A percentile compares a stretch with the other conserved stretches of the same genome.
Evolutionary conservation across 2,329 filamentous ascomycete species (phyloP).

Genomic region (Claviceps arundinis): DNA sequence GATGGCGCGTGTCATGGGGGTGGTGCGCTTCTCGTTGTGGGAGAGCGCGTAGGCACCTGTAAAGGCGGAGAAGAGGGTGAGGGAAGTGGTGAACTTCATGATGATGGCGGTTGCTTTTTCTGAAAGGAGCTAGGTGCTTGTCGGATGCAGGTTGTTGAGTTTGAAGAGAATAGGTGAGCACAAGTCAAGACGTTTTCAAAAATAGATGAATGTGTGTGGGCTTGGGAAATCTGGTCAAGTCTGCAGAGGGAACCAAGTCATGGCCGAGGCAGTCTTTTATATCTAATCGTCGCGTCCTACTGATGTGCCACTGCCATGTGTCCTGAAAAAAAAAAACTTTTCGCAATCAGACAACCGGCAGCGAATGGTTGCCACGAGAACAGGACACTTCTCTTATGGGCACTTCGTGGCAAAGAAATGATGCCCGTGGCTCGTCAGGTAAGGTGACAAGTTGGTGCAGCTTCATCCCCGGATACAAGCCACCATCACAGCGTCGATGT

Average conservation of each 20-base stretch:
- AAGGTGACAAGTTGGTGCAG: not conserved
- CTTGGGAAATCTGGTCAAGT: not conserved
- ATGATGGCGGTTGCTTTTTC: not conserved
- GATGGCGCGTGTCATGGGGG: not conserved
- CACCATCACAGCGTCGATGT: not conserved
- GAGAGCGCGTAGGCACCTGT: not conserved
- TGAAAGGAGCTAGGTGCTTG: too few relatives aligned
- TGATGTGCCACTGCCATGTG: not conserved
- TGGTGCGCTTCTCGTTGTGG: not conserved
- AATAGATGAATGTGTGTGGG: not conserved
- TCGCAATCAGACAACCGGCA: not conserved
- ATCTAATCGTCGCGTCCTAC: not conserved
- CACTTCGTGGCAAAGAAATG: not conserved
- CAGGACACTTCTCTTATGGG: not conserved
- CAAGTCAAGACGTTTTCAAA: too few relatives aligned
- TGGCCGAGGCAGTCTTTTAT: not conserved
- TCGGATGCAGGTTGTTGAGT: not conserved
- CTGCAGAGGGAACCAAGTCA: not conserved
- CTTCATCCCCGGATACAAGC: not conserved
- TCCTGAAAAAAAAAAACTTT: not conserved
- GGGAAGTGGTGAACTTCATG: conserved; percentile 1
- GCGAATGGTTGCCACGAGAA: not conserved
- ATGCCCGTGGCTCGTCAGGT: not conserved
- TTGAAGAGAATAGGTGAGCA: not conserved
- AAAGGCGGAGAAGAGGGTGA: conserved; percentile 2